Conservation (phyloP, 2,329 filamentous ascomycete species). For the Teratosphaeria gauchensis region DNA sequence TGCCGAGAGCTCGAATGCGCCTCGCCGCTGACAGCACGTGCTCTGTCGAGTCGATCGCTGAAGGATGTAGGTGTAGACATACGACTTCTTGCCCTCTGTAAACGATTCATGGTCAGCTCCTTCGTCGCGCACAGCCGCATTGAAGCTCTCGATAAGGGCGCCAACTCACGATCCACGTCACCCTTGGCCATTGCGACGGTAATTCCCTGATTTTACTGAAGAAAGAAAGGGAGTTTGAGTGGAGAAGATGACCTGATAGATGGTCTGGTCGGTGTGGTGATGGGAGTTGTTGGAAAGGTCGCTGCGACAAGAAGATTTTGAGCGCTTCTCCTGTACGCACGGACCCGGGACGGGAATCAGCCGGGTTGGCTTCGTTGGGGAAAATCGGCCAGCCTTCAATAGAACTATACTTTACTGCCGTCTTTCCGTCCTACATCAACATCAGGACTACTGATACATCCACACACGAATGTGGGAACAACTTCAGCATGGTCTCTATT, state of each 20-base stretch:
- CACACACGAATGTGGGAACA: background rate
- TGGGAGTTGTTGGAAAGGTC: background rate
- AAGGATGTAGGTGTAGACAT: background rate
- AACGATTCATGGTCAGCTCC: constrained; percentile 1
- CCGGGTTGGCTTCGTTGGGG: no score
- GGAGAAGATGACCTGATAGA: constrained; percentile 8
- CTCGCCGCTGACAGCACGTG: background rate
- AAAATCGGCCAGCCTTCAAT: background rate
- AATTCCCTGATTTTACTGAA: constrained; percentile 2
- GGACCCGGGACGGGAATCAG: background rate
- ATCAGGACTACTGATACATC: background rate
- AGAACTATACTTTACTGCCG: background rate
- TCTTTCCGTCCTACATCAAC: background rate
- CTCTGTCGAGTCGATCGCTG: background rate
- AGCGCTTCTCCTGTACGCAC: background rate
- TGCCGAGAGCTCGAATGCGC: background rate
- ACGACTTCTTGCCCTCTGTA: constrained; percentile 1
- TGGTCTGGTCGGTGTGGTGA: constrained; percentile 1
- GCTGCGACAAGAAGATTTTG: background rate
- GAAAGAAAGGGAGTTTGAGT: constrained; percentile 7
- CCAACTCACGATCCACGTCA: constrained; percentile 9
- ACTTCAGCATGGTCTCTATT: background rate
- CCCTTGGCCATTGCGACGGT: constrained; percentile 19
- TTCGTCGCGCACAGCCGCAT: constrained; percentile 2
- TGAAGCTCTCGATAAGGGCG: background rate